These are phyloP conservation scores for Leishmania aethiopica DNA, from an alignment of 208 protist genomes.

Conservation along the genomic window DNA sequence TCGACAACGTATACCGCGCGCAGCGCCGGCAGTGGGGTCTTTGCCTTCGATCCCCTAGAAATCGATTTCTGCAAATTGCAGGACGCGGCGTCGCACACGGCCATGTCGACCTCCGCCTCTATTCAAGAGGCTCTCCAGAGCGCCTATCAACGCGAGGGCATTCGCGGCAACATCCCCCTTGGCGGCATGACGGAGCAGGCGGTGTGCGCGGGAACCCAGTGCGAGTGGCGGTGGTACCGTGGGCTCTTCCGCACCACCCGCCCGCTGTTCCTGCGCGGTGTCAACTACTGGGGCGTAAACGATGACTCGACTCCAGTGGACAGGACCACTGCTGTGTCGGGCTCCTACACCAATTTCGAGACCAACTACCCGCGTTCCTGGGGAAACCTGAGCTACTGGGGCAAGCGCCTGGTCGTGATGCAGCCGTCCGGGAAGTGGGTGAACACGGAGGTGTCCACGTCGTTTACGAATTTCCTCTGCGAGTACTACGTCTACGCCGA, in stretches of 20 bases:
- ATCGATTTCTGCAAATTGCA: constrained; percentile 12
- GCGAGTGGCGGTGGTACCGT: constrained; percentile 50
- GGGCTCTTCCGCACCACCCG: constrained; percentile 46
- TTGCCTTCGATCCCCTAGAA: constrained; percentile 15
- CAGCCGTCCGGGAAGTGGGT: constrained; percentile 39
- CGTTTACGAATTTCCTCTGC: constrained; percentile 50
- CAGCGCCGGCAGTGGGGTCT: constrained; percentile 7
- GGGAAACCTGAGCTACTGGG: constrained; percentile 47
- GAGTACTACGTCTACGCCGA: constrained; percentile 55
- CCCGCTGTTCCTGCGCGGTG: constrained; percentile 47
- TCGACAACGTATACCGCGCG: constrained; percentile 29
- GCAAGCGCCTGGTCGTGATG: constrained; percentile 46
- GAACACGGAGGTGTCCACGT: constrained; percentile 40
- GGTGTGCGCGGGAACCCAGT: constrained; percentile 33
- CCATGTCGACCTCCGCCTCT: constrained; percentile 54
- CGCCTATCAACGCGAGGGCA: constrained; percentile 11
- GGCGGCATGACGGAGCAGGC: constrained; percentile 43
- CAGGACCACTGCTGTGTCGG: constrained; percentile 9
- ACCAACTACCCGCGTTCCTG: constrained; percentile 38
- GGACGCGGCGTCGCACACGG: constrained; percentile 35
- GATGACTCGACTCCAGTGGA: constrained; percentile 6
- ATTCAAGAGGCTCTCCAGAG: constrained; percentile 29
- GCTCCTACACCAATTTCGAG: constrained; percentile 37
- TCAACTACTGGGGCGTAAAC: constrained; percentile 38
- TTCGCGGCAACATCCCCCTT: constrained; percentile 34